These are phyloP conservation scores for Nakazawaea populi DNA, from an alignment of 805 yeast species.

Conservation along the genomic window DNA sequence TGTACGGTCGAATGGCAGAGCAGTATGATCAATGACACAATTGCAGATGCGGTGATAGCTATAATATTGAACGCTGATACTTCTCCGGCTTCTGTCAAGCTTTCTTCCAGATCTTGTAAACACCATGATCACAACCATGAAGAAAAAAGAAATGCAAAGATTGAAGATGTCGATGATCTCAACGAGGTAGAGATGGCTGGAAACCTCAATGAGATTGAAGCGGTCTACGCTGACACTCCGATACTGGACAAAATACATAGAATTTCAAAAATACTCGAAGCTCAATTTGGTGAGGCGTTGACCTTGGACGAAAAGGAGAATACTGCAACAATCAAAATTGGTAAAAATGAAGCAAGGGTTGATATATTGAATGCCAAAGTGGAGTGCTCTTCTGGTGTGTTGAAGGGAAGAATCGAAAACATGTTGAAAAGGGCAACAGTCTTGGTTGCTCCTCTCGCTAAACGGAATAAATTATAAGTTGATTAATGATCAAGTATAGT, in stretches of 20 bases:
- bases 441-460: constrained; percentile 79
- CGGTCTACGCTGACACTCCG: constrained; percentile 22
- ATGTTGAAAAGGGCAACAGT: constrained; percentile 72
- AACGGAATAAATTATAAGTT: constrained; percentile 20
- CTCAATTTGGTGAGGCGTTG: constrained; percentile 86
- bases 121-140: constrained; percentile 40
- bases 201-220: background rate
- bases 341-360: constrained; percentile 66
- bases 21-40: constrained; percentile 81
- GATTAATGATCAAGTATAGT: background rate
- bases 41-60: constrained; percentile 92
- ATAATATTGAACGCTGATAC: constrained; percentile 88
- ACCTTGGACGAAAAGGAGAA: constrained; percentile 26
- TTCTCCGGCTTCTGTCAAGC: constrained; percentile 89
- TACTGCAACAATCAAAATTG: constrained; percentile 64
- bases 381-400: constrained; percentile 62
- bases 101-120: constrained; percentile 57
- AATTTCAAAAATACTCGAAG: constrained; percentile 56
- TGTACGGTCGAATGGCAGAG: constrained; percentile 88
- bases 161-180: constrained; percentile 6
- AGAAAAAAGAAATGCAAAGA: constrained; percentile 2
- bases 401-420: constrained; percentile 78
- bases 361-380: constrained; percentile 63
- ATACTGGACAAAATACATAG: constrained; percentile 39
- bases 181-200: background rate